Percentiles rank a stretch among this genome's conserved stretches.
phyloP scores from a whole-genome alignment of 768 basidiomycete genomes.

The Lactarius akahatsu region DNA sequence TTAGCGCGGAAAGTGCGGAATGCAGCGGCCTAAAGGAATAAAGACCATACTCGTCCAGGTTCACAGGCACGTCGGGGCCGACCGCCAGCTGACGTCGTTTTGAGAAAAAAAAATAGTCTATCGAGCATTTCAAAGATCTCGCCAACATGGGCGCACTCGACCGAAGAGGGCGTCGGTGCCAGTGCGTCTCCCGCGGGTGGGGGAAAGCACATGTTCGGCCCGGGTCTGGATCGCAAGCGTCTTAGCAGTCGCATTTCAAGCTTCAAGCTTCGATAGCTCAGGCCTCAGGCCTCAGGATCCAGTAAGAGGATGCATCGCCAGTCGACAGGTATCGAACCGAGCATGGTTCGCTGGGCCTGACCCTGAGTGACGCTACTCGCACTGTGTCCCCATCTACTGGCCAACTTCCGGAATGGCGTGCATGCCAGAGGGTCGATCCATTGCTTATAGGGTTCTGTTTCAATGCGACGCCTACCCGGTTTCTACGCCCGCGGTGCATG shows the following conservation, averaged over 20 bases:
- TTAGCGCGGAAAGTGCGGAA: background rate
- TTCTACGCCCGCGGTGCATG: background rate
- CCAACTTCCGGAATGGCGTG: background rate
- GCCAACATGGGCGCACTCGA: background rate
- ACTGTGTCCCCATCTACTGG: background rate
- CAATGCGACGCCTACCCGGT: background rate
- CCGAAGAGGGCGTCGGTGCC: no score
- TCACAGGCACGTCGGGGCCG: background rate
- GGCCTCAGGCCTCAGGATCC: no score
- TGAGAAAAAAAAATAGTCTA: background rate
- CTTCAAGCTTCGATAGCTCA: background rate
- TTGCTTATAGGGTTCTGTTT: background rate
- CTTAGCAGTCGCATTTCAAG: background rate
- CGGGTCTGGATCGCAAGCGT: background rate
- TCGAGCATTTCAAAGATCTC: background rate
- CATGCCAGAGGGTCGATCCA: no score
- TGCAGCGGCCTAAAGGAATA: background rate
- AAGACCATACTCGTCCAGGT: background rate
- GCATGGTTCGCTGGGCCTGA: background rate
- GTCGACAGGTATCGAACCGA: no score
- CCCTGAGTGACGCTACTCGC: background rate
- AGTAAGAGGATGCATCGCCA: no score
- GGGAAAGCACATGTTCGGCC: background rate
- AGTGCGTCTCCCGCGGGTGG: no score
- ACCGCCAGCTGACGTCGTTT: background rate